Evolutionary conservation across 257 asterid genomes (phyloP), one percentile per base, ranked within the genome.

Genomic region (Verbascum thapsus): DNA sequence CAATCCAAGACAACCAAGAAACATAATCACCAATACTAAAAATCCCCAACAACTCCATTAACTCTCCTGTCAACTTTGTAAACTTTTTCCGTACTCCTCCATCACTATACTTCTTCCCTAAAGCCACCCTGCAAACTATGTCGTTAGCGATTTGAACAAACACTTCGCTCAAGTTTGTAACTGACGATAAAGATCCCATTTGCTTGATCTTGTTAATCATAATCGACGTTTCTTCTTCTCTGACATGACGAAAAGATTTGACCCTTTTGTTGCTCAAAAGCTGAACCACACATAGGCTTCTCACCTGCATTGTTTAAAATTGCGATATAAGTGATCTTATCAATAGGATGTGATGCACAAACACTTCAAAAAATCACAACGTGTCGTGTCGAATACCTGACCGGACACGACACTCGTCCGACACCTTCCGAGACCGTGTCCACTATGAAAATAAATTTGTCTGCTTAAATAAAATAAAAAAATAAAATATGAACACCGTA

Each of bases 1-100:
- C 55, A 10, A 76, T 58, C 74, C 81, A 76, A 18, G 69, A 11
- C 19, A 76, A 74, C 74, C 72, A 66, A 0, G 81, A 77, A 5
- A 76, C 7, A 18, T 40, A 71, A 0, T 71, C 77, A 0, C 72
- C 81, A 5, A 71, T 0, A 1, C 51, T 22, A 44, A 70, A 10
- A 3, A 42, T 66, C 0, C n/a, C n/a, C 30, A 70, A 7, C 55
- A 75, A 12, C 23, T 20, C 37, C 26, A 42, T 20, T 10, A 20
- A 4, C 16, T 41, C 45, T 3, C n/a, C 49, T 26, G 40, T 2
- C 34, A 11, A 16, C 4, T 37, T 10, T 18, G 55, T 17, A 4
- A 54, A 22, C 11, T 39, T 53, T 45, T 54, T 47, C 43, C 71
- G 71, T 3, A 38, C 8, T 18, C 2, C 9, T 5, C 35, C 38